phyloP scores from a whole-genome alignment of 2,329 filamentous ascomycete species.

The Diaporthe citriasiana region DNA sequence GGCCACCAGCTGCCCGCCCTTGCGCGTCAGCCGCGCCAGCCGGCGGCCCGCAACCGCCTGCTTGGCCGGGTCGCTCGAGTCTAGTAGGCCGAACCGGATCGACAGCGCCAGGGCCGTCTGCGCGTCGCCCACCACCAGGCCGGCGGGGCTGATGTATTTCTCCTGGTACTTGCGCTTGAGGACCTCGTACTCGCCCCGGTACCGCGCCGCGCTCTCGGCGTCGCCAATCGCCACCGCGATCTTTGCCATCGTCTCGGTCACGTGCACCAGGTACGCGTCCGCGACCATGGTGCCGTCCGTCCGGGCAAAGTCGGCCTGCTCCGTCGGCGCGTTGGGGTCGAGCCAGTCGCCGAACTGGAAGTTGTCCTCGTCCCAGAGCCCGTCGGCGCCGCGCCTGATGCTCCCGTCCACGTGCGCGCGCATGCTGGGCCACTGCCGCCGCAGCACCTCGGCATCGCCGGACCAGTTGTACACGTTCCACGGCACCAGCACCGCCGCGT shows the following conservation, averaged over 20 bases:
- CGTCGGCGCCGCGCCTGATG: conserved; percentile 48
- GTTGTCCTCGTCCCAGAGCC: conserved; percentile 52
- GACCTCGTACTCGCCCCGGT: conserved; percentile 42
- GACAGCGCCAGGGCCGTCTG: conserved; percentile 50
- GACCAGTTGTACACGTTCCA: conserved; percentile 50
- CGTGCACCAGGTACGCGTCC: conserved; percentile 55
- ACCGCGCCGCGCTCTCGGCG: conserved; percentile 44
- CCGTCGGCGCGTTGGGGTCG: conserved; percentile 55
- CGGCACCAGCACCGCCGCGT: conserved; percentile 50
- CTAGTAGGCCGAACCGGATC: conserved; percentile 47
- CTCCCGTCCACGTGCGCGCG: conserved; percentile 48
- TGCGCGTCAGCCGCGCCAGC: conserved; percentile 40
- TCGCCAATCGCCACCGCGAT: conserved; percentile 47
- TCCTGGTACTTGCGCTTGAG: conserved; percentile 47
- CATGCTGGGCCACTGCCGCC: conserved; percentile 50
- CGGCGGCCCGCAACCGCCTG: conserved; percentile 36
- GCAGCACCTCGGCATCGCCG: conserved; percentile 49
- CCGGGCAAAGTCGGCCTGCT: conserved; percentile 50
- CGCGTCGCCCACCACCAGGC: conserved; percentile 46
- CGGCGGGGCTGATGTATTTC: conserved; percentile 46
- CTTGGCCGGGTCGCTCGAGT: conserved; percentile 9
- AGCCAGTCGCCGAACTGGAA: conserved; percentile 59
- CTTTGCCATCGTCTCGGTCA: conserved; percentile 49
- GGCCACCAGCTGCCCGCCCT: conserved; percentile 28
- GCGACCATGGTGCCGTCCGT: conserved; percentile 54